These are phyloP conservation scores for Mycosarcoma mackinlayi DNA, from an alignment of 1,284 basidiomycete species.

Conservation along the genomic window DNA sequence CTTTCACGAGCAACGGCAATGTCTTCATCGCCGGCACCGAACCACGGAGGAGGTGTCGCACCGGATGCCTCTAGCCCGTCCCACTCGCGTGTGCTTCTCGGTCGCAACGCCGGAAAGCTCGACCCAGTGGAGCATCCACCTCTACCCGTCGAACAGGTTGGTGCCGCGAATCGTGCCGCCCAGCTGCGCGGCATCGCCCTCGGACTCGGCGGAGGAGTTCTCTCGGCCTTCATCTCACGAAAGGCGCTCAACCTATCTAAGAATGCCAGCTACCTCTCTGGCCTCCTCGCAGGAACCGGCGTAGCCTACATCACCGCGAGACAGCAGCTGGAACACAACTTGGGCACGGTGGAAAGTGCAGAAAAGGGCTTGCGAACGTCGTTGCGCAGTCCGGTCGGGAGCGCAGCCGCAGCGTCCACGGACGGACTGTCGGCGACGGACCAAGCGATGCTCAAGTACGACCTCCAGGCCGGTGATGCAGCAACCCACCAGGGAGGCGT, in stretches of 20 bases:
- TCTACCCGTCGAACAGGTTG: conserved; percentile 35
- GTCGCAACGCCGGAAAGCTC: conserved; percentile 39
- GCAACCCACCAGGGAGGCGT: conserved; percentile 34
- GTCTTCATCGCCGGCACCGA: conserved; percentile 16
- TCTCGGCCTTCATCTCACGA: conserved; percentile 43
- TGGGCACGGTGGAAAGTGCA: conserved; percentile 29
- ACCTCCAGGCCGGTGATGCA: conserved; percentile 23
- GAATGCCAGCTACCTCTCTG: conserved; percentile 43
- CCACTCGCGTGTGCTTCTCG: conserved; percentile 12
- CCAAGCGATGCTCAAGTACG: conserved; percentile 46
- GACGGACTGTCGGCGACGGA: conserved; percentile 24
- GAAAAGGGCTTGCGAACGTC: conserved; percentile 24
- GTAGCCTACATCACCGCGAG: conserved; percentile 48
- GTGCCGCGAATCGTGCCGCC: conserved; percentile 40
- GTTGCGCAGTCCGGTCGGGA: background rate
- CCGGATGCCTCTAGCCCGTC: conserved; percentile 9
- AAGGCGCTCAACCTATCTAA: conserved; percentile 33
- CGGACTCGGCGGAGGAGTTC: conserved; percentile 39
- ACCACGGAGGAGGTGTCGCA: conserved; percentile 31
- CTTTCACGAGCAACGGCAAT: background rate
- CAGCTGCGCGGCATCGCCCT: conserved; percentile 39
- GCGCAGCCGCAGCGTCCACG: background rate
- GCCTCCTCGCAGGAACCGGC: conserved; percentile 42
- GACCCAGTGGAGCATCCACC: conserved; percentile 36
- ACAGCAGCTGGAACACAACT: conserved; percentile 42